Evolutionary conservation across 305 asterid species (phyloP), one percentile per base, ranked within the genome.

Genomic region (Plantago coronopus): DNA sequence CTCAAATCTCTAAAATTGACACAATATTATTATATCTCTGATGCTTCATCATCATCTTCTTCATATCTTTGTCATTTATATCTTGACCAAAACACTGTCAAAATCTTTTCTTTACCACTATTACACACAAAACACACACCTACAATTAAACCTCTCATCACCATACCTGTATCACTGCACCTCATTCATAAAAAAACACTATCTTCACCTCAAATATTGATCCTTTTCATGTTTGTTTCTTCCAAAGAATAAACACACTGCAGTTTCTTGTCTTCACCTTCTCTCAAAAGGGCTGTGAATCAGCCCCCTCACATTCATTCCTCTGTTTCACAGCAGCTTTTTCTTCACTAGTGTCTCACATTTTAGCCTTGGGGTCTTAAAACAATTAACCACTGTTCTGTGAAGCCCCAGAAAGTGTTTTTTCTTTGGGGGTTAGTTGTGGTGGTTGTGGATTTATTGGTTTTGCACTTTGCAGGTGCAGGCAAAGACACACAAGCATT

Each of bases 381-480:
- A 42, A 29, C 44, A 56, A 56, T 42, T 56, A 7, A 53, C 31
- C 21, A 46, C 50, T 44, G 9, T 48, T 48, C 42, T 49, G 23
- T 18, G 20, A 55, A 31, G 22, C 34, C 43, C 65, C 45, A 31
- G 54, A 47, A 17, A 22, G 15, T 17, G 12, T 7, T 34, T 34
- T 20, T 14, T 38, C 17, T 58, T 48, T 51, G 57, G 57, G 22
- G 14, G 50, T 15, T 19, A 42, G 65, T 62, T 66, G 46, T 55
- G 72, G 45, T 60, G 42, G 57, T 45, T 62, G 77, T 71, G 69
- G 72, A 69, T 66, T 79, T 68, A 70, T 68, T 63, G 59, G 72
- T 14, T 68, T 55, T 65, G 68, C 72, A 59, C 12, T 34, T 0
- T 34, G 40, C 40, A 34, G 69, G 68, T 57, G 70, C 48, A 40